These are phyloP conservation scores for Kondoa malvinella DNA, from an alignment of 768 basidiomycete species.

Conservation along the genomic window DNA sequence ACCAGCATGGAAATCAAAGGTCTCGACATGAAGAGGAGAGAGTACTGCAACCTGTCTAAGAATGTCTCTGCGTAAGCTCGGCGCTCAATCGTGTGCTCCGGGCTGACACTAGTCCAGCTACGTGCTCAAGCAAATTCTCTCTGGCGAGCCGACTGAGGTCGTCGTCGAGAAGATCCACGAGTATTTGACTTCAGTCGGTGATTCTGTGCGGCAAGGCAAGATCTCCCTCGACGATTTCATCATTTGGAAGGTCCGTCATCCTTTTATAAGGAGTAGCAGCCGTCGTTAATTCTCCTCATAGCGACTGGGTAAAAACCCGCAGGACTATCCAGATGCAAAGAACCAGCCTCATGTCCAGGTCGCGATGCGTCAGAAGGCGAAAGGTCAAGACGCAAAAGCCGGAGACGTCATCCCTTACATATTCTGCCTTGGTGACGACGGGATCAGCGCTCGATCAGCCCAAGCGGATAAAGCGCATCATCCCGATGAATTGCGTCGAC, in stretches of 20 bases:
- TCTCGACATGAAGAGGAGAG: constrained; percentile 95
- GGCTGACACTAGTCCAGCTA: constrained; percentile 40
- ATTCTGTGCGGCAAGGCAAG: constrained; percentile 58
- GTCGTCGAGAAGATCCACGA: constrained; percentile 88
- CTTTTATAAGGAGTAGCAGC: not conserved
- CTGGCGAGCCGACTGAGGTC: constrained; percentile 71
- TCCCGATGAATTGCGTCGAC: constrained; percentile 73
- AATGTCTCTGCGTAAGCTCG: constrained; percentile 58
- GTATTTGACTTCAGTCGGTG: constrained; percentile 58
- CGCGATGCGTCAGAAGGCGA: constrained; percentile 70
- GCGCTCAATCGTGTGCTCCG: not conserved
- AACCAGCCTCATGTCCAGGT: constrained; percentile 94
- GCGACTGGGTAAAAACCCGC: constrained; percentile 90
- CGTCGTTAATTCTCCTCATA: constrained; percentile 28
- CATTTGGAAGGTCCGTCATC: constrained; percentile 58
- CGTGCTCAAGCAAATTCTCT: constrained; percentile 74
- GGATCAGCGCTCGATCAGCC: constrained; percentile 53
- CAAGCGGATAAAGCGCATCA: constrained; percentile 85
- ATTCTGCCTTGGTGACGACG: constrained; percentile 59
- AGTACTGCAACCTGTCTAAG: constrained; percentile 83
- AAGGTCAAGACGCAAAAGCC: constrained; percentile 56
- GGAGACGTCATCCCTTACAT: constrained; percentile 95
- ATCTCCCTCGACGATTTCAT: constrained; percentile 84
- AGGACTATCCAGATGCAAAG: constrained; percentile 92
- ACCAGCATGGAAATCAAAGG: constrained; percentile 84